phyloP scores from a whole-genome alignment of 2,329 filamentous ascomycete species.

The Trichocomaceae sp. region DNA sequence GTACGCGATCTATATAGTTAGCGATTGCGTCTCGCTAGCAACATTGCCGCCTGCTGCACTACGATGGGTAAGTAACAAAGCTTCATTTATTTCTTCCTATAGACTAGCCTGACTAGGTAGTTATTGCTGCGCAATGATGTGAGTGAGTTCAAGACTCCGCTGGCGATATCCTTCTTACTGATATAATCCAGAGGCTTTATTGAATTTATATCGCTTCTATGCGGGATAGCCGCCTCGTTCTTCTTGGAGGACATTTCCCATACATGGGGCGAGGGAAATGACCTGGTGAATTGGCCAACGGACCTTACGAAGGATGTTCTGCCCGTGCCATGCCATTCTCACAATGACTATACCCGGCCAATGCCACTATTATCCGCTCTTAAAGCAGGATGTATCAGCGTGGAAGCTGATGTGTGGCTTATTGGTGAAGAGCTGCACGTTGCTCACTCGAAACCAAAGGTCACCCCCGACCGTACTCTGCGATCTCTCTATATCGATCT shows the following conservation, averaged over 20 bases:
- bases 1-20: too few relatives aligned
- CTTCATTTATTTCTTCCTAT: neutral
- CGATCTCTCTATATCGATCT: slow-evolving; percentile 58
- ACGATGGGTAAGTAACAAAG: neutral
- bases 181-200: slow-evolving; percentile 30
- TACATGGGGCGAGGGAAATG: slow-evolving; percentile 30
- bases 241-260: slow-evolving; percentile 38
- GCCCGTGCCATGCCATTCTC: slow-evolving; percentile 29
- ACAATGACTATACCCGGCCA: slow-evolving; percentile 40
- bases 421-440: slow-evolving; percentile 52
- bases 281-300: slow-evolving; percentile 37
- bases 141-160: neutral
- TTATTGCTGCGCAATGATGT: slow-evolving; percentile 22
- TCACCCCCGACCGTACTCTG: slow-evolving; percentile 32
- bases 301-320: slow-evolving; percentile 39
- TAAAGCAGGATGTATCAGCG: slow-evolving; percentile 35
- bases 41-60: too few relatives aligned
- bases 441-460: slow-evolving; percentile 51
- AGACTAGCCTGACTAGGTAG: too few relatives aligned
- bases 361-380: slow-evolving; percentile 37
- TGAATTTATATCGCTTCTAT: slow-evolving; percentile 35
- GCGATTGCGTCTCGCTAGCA: too few relatives aligned
- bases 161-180: neutral
- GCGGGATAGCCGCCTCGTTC: slow-evolving; percentile 34
- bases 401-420: slow-evolving; percentile 45